Base-by-base conservation (phyloP, 371 early-diverging fungal species). In the Zancudomyces culisetae region DNA sequence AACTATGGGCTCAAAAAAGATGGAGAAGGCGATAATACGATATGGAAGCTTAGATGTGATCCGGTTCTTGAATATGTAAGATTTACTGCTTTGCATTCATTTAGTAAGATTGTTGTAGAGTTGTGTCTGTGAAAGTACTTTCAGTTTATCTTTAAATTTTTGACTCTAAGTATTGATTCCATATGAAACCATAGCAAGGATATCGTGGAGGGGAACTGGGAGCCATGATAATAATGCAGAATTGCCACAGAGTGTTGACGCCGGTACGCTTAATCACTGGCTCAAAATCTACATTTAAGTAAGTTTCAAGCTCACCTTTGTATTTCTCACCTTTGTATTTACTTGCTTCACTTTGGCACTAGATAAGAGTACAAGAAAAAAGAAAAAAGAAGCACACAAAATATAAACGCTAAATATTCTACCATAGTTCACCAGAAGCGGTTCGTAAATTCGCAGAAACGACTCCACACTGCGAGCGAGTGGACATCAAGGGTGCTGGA, bases 31-130 rank as follows among this genome's bases (percentile, higher is more conserved):
- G 21, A n/a, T 13, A 8, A 20, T 24, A 28, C 3, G 24, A 22
- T 24, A 8, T 47, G 28, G 21, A 47, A 47, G 28, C 27, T 47
- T 20, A 47, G 26, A 27, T 47, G 48, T 47, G 48, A 47, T 24
- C 48, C 48, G 12, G n/a, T 47, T 27, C 2, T 6, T 13, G 48
- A 47, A 47, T 35, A 35, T 35, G 35, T 35, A 35, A 35, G 35
- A 15, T 6, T 15, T 10, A 10, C 15, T 35, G n/a, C n/a, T n/a
- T n/a, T n/a, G n/a, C n/a, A n/a, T n/a, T n/a, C n/a, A n/a, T n/a
- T n/a, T n/a, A n/a, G n/a, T n/a, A n/a, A n/a, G n/a, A n/a, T n/a
- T n/a, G n/a, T n/a, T n/a, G n/a, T n/a, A n/a, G n/a, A n/a, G n/a
- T n/a, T n/a, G n/a, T n/a, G n/a, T n/a, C n/a, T n/a, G n/a, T n/a